A percentile compares a stretch with the other conserved stretches of the same genome.
Evolutionary conservation across 306 rosid species (phyloP).

Genomic region (Dicorynia guianensis): DNA sequence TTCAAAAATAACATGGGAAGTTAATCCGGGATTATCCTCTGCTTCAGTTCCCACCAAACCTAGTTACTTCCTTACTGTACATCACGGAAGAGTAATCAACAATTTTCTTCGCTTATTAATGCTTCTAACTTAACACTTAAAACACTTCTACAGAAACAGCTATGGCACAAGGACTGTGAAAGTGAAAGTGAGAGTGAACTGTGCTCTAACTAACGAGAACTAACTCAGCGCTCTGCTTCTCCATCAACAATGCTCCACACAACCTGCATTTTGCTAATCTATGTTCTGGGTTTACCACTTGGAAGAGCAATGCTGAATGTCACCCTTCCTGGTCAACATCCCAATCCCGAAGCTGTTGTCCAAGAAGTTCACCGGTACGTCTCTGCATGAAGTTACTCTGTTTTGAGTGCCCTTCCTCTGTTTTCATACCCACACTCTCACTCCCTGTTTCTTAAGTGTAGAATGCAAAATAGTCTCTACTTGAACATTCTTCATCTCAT

Average conservation of each 20-base stretch:
- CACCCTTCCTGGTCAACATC: slow-evolving; percentile 89
- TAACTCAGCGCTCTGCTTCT: slow-evolving; percentile 27
- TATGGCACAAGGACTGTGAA: slow-evolving; percentile 20
- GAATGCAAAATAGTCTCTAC: neutral
- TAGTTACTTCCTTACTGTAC: slow-evolving; percentile 19
- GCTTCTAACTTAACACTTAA: slow-evolving; percentile 30
- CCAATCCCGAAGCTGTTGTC: slow-evolving; percentile 83
- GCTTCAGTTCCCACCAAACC: slow-evolving; percentile 43
- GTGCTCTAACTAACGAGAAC: slow-evolving; percentile 1
- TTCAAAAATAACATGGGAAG: slow-evolving; percentile 5
- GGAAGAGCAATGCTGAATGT: slow-evolving; percentile 62
- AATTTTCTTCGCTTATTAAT: slow-evolving; percentile 34
- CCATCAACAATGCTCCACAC: slow-evolving; percentile 55
- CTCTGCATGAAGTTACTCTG: neutral
- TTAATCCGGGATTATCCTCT: slow-evolving; percentile 14
- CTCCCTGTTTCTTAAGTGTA: slow-evolving; percentile 22
- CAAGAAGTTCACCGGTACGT: slow-evolving; percentile 79
- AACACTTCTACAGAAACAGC: slow-evolving; percentile 43
- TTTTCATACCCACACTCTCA: neutral
- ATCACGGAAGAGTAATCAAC: slow-evolving; percentile 14
- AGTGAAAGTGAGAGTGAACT: slow-evolving; percentile 27
- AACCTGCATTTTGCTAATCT: slow-evolving; percentile 65
- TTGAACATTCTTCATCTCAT: neutral
- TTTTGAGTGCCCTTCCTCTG: slow-evolving; percentile 17
- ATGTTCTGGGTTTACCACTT: slow-evolving; percentile 46